phyloP scores from a whole-genome alignment of 352 stramenopile genomes.

The Phytopythium montanum region DNA sequence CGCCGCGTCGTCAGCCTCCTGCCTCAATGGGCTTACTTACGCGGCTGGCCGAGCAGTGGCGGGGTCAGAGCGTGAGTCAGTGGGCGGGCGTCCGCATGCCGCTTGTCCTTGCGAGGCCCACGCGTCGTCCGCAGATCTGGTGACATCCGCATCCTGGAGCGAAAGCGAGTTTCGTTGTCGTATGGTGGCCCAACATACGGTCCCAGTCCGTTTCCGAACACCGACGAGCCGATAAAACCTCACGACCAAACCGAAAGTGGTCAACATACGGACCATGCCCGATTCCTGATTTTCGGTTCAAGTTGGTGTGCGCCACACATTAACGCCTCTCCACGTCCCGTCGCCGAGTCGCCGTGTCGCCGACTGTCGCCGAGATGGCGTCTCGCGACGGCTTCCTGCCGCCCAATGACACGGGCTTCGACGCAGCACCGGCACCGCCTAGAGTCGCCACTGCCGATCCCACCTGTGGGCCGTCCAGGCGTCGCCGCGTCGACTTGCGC shows the following conservation, averaged over 20 bases:
- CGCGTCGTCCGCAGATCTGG: too few relatives aligned
- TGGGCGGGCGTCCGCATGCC: too few relatives aligned
- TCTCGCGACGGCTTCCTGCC: slow-evolving; percentile 7
- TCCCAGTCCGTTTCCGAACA: too few relatives aligned
- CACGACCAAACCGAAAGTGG: too few relatives aligned
- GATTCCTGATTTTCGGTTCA: neutral
- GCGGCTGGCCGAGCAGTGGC: neutral
- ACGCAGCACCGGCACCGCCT: neutral
- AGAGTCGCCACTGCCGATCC: neutral
- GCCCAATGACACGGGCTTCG: slow-evolving; percentile 23
- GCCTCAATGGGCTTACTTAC: neutral
- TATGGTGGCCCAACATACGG: too few relatives aligned
- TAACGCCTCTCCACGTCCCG: neutral
- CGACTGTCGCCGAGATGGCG: too few relatives aligned
- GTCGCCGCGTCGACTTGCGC: slow-evolving; percentile 50
- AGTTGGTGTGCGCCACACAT: neutral
- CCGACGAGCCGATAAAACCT: too few relatives aligned
- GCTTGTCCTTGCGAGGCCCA: too few relatives aligned
- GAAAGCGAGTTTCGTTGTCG: too few relatives aligned
- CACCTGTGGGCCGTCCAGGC: neutral
- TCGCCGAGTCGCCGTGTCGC: neutral
- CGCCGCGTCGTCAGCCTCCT: neutral
- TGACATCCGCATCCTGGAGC: too few relatives aligned
- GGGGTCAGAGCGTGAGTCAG: too few relatives aligned
- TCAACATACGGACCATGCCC: neutral